phyloP scores from a whole-genome alignment of 768 basidiomycete species.

The Lanmaoa pseudosensibilis region DNA sequence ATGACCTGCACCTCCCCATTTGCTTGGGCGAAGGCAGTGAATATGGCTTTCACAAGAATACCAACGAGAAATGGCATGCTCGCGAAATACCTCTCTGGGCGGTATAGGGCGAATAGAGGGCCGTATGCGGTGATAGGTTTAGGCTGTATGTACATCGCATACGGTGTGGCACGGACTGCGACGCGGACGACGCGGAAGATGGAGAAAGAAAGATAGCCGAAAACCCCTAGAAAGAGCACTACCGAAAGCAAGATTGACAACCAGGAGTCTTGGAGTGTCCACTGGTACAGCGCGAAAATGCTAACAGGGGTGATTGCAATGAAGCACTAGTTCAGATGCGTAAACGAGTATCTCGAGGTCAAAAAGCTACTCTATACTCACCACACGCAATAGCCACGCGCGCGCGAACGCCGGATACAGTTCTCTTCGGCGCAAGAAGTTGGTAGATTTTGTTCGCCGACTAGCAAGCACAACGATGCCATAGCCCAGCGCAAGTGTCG shows the following conservation, averaged over 20 bases:
- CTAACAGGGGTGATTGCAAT: slow-evolving; percentile 66
- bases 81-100: slow-evolving; percentile 66
- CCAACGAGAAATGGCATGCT: slow-evolving; percentile 56
- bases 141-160: slow-evolving; percentile 38
- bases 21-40: slow-evolving; percentile 64
- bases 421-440: slow-evolving; percentile 20
- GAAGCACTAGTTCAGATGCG: slow-evolving; percentile 46
- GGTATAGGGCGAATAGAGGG: slow-evolving; percentile 68
- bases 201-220: slow-evolving; percentile 50
- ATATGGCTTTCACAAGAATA: slow-evolving; percentile 64
- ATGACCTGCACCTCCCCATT: slow-evolving; percentile 71
- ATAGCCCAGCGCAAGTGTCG: slow-evolving; percentile 53
- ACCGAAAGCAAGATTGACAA: slow-evolving; percentile 79
- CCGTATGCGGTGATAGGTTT: slow-evolving; percentile 44
- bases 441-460: slow-evolving; percentile 22
- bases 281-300: slow-evolving; percentile 85
- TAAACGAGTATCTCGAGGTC: slow-evolving; percentile 2
- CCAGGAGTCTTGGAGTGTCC: slow-evolving; percentile 89
- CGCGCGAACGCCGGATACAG: slow-evolving; percentile 48
- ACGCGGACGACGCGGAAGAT: slow-evolving; percentile 49
- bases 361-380: slow-evolving; percentile 38
- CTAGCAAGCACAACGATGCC: slow-evolving; percentile 35
- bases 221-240: slow-evolving; percentile 55
- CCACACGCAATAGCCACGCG: slow-evolving; percentile 67
- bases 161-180: slow-evolving; percentile 40